These are phyloP conservation scores for Didymella sp. DNA, from an alignment of 2,329 filamentous ascomycete genomes.

Conservation along the genomic window DNA sequence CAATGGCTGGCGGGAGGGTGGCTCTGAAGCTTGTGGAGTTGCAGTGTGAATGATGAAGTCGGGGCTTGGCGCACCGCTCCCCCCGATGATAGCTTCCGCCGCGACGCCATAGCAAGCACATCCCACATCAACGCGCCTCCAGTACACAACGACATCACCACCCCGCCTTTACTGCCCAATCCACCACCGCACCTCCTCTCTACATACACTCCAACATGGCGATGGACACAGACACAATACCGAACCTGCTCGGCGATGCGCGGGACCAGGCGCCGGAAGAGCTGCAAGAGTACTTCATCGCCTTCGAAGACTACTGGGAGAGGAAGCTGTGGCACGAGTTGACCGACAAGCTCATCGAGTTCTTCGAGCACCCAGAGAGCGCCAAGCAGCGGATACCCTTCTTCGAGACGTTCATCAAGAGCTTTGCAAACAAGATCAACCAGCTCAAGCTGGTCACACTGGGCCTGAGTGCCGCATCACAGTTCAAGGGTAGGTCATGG, in stretches of 20 bases:
- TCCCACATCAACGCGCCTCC: conserved; percentile 26
- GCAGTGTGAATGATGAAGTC: conserved; percentile 31
- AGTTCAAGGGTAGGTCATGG: conserved; percentile 71
- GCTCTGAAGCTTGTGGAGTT: conserved; percentile 37
- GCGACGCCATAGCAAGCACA: conserved; percentile 26
- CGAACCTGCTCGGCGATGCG: conserved; percentile 90
- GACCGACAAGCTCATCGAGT: conserved; percentile 84
- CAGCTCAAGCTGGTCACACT: conserved; percentile 95
- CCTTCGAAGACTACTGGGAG: conserved; percentile 97
- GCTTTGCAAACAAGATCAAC: conserved; percentile 98
- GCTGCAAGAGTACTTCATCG: conserved; percentile 84
- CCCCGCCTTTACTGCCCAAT: not conserved
- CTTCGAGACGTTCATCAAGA: conserved; percentile 93
- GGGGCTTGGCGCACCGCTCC: conserved; percentile 36
- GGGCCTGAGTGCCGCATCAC: conserved; percentile 83
- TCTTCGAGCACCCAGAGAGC: conserved; percentile 84
- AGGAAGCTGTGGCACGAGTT: conserved; percentile 99
- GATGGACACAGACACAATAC: conserved; percentile 88
- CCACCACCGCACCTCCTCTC: conserved; percentile 5
- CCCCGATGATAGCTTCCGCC: conserved; percentile 25
- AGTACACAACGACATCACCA: conserved; percentile 9
- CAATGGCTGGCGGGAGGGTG: conserved; percentile 47
- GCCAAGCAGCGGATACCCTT: conserved; percentile 83
- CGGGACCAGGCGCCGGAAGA: conserved; percentile 86
- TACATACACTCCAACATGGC: conserved; percentile 38